Base-by-base conservation (phyloP, 2,329 filamentous ascomycete species). In the Colletotrichum higginsianum region DNA sequence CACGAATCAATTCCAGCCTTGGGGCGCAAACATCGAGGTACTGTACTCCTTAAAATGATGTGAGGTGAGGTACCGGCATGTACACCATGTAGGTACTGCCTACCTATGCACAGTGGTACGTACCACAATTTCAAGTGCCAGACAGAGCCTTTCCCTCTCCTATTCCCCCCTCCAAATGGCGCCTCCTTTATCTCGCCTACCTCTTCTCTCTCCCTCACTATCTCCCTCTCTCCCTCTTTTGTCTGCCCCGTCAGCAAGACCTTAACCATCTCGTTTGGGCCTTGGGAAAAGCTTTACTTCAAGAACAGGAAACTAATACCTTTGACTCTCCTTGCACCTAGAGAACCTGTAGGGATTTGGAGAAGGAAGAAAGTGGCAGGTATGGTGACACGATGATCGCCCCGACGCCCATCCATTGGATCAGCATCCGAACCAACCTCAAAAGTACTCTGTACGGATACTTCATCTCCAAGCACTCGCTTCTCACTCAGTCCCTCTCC, bases 351-450 rank as follows among this genome's bases (percentile, higher is more conserved):
- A 47, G 21, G 30, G 47, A 18, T 61, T 35, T 18, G 15, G 21
- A 38, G 50, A 52, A 53, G 21, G 50, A 64, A 46, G 21, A 21
- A 49, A 26, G 46, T 46, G 47, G 30, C 21, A 42, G 60, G 46
- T 62, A 50, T 52, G 47, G 35, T 47, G 35, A 52, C 47, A 35
- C 40, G n/a, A 42, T 35, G 49, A 55, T 21, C 38, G 26, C 44
- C 35, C 30, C 35, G 9, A 38, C 35, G 8, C 35, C 23, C 26
- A n/a, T 46, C 67, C 67, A 68, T 47, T 60, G 57, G 64, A 71
- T 63, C 68, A 52, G 52, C 44, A 67, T 71, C 64, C 57, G 64
- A 67, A 38, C 21, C 50, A 67, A 53, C 44, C 68, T 38, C 50
- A 67, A 67, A 47, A 56, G 26, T 52, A 61, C 5, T 30, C 26